Evolutionary conservation across 495 filamentous ascomycete genomes (phyloP), one percentile per base, ranked within the genome.

Genomic region (Tetracladium setigerum): DNA sequence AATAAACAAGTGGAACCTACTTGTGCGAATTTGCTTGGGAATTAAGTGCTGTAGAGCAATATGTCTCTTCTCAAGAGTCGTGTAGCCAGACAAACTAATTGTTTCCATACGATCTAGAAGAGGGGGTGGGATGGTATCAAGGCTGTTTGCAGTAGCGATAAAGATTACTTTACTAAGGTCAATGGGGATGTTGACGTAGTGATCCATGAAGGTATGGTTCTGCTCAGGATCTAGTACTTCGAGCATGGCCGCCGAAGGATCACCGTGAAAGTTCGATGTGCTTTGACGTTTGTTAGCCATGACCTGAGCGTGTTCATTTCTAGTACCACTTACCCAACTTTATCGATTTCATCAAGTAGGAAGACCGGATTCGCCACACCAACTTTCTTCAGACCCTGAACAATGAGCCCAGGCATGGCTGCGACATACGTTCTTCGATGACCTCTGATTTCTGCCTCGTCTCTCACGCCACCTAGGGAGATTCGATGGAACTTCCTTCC

Each of bases 211-310:
- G 13, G 81, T 81, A 64, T 95, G 74, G 57, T 99, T 99, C 67
- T 99, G 94, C 62, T 99, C 94, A 7, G 94, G 94, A 59, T 99
- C 94, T 17, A 99, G 77, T 11, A 99, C 94, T 65, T 99, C 94
- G 12, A 99, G 79, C 89, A 99, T 95, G 1, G 94, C 94, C n/a
- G 94, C 94, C 19, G 88, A 94, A 7, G 94, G 94, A 57, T 99
- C 94, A 31, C 94, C 94, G 56, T 99, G 89, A 66, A 89, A 86
- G 62, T 90, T 96, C 32, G 87, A 79, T 47, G 82, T 83, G 48
- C 56, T 59, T 18, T 27, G 19, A 35, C 1, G 15, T 6, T 1
- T 43, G 44, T 54, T 14, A 50, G 54, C 19, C 14, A 17, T 31
- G 14, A 9, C 15, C 4, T 18, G 27, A 31, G 30, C 13, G 16